Evolutionary conservation across 768 basidiomycete species (phyloP).

Genomic region (Pleurotus tuoliensis): DNA sequence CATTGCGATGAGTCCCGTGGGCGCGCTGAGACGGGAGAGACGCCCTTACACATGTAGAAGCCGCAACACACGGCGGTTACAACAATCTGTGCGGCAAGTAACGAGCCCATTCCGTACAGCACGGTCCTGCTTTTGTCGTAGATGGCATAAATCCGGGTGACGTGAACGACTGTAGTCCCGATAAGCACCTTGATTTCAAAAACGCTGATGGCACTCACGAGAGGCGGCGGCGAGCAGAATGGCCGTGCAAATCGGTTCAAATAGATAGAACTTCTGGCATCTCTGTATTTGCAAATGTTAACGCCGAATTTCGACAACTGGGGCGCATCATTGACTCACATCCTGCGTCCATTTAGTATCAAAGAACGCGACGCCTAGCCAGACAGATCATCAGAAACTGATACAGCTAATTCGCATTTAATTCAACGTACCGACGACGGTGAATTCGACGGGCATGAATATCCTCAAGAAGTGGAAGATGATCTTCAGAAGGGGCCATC

Average conservation of each 20-base stretch:
- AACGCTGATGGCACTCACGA: slow-evolving; percentile 22
- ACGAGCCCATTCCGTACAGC: slow-evolving; percentile 49
- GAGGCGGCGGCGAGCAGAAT: slow-evolving; percentile 73
- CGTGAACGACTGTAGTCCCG: slow-evolving; percentile 53
- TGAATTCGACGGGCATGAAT: slow-evolving; percentile 79
- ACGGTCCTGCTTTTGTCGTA: slow-evolving; percentile 62
- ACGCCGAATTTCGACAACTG: slow-evolving; percentile 2
- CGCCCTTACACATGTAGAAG: slow-evolving; percentile 66
- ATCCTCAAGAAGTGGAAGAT: slow-evolving; percentile 71
- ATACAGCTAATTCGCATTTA: neutral
- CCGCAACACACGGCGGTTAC: slow-evolving; percentile 72
- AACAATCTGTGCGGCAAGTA: slow-evolving; percentile 66
- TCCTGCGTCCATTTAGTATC: slow-evolving; percentile 62
- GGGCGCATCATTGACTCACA: slow-evolving; percentile 30
- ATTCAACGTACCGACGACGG: slow-evolving; percentile 56
- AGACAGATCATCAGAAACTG: slow-evolving; percentile 9
- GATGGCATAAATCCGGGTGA: slow-evolving; percentile 76
- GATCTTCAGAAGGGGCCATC: slow-evolving; percentile 76
- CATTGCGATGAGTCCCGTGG: slow-evolving; percentile 3
- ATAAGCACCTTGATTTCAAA: neutral
- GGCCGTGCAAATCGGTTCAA: slow-evolving; percentile 84
- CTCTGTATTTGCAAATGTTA: slow-evolving; percentile 27
- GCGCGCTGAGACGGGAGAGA: slow-evolving; percentile 4
- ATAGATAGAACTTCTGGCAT: slow-evolving; percentile 73
- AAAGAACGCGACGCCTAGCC: slow-evolving; percentile 76